Evolutionary conservation across 1,139 yeast genomes (phyloP), one percentile per base, ranked within the genome.

Genomic region (Schwanniomyces etchellsii): DNA sequence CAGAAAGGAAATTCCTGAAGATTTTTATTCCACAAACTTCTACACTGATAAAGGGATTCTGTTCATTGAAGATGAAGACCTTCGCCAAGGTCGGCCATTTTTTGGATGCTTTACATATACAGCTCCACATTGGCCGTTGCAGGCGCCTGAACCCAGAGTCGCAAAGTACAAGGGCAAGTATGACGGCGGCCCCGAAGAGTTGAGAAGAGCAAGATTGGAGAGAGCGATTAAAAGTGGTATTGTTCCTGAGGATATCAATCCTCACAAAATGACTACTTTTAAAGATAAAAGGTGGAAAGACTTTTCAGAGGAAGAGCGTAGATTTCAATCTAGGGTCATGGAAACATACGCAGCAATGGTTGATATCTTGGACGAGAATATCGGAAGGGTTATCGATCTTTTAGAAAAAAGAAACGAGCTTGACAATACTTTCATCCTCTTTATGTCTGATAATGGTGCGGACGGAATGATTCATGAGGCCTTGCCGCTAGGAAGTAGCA

Each of bases 51-150:
- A 60, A 39, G 62, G 63, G n/a, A 42, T 70, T 27, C 64, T 63
- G 28, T 62, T 51, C 28, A 45, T 66, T 32, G 42, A 41, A 16
- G 49, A 57, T 18, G 51, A 55, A 10, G 37, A 35, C n/a, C n/a
- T n/a, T 1, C 45, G 69, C 28, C 37, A 44, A 3, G 64, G 51
- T 10, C 48, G 65, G 37, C 79, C 80, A 5, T 74, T 71, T 37
- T 69, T 72, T 39, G 77, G 75, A 2, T 50, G 60, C 27, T 48
- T 74, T 34, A 72, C 80, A 2, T 73, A 69, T 38, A 72, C 78
- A 4, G 79, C 80, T 2, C 80, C 80, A 2, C 80, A 74, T 44
- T 74, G 80, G 80, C 80, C 80, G 5, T 60, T 63, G 35, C 80
- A 74, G 48, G 80, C 80, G 0, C 77, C 77, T 2, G 50, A 50